A percentile compares a stretch with the other conserved stretches of the same genome.
These are phyloP conservation scores for Parachaetomium inaequale DNA, from an alignment of 495 filamentous ascomycete genomes.

Conservation along the genomic window DNA sequence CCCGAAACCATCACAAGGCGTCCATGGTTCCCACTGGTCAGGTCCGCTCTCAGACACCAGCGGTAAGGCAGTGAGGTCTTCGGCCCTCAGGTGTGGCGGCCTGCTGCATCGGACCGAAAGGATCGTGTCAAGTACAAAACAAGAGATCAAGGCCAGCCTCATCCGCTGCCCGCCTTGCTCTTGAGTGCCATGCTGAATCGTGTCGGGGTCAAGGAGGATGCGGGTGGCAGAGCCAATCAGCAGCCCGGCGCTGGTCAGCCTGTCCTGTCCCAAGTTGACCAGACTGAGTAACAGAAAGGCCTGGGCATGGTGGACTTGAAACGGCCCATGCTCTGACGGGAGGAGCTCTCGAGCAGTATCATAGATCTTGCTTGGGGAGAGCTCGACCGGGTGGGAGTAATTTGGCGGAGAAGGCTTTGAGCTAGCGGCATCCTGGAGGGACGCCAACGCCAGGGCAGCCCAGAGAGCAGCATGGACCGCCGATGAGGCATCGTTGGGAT, in stretches of 20 bases:
- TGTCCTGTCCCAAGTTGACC: slow-evolving; percentile 54
- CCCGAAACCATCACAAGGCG: slow-evolving; percentile 48
- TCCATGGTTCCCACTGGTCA: slow-evolving; percentile 73
- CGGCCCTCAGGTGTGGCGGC: slow-evolving; percentile 51
- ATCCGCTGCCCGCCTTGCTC: slow-evolving; percentile 39
- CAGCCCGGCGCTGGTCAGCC: slow-evolving; percentile 57
- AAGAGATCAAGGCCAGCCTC: slow-evolving; percentile 55
- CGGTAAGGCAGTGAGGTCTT: slow-evolving; percentile 45
- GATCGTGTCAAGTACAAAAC: slow-evolving; percentile 63
- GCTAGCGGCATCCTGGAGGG: slow-evolving; percentile 45
- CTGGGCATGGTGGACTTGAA: slow-evolving; percentile 60
- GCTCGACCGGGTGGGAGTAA: background rate
- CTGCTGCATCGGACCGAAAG: slow-evolving; percentile 54
- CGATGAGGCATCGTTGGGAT: slow-evolving; percentile 36
- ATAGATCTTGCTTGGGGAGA: slow-evolving; percentile 49
- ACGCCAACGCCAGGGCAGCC: slow-evolving; percentile 57
- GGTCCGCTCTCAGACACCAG: slow-evolving; percentile 59
- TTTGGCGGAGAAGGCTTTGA: slow-evolving; percentile 13
- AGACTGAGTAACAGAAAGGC: slow-evolving; percentile 60
- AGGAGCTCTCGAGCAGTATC: slow-evolving; percentile 55
- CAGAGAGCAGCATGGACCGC: slow-evolving; percentile 63
- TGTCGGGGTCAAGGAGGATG: slow-evolving; percentile 50
- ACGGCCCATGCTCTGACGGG: slow-evolving; percentile 54
- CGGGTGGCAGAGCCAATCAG: slow-evolving; percentile 60
- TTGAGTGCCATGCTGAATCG: slow-evolving; percentile 25